A percentile compares a stretch with the other conserved stretches of the same genome.
These are phyloP conservation scores for Chaetothyriales sp. DNA, from an alignment of 2,329 filamentous ascomycete species.

Conservation along the genomic window DNA sequence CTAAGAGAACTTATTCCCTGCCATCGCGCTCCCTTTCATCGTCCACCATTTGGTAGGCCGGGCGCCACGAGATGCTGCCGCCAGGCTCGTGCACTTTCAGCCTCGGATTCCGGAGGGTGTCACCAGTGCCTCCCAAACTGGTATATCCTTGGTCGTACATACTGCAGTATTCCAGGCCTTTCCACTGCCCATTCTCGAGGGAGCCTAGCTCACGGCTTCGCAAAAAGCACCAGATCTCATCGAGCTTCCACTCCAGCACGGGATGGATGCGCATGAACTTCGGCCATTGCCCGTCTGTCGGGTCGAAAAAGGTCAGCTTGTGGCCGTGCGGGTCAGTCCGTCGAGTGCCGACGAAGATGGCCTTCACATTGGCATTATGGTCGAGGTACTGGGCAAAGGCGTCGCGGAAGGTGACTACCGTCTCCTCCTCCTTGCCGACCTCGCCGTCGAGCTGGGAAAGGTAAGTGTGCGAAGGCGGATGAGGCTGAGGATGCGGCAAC, in stretches of 20 bases:
- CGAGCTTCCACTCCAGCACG: constrained; percentile 94
- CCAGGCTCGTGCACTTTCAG: constrained; percentile 33
- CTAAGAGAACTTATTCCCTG: constrained; percentile 48
- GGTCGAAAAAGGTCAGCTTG: constrained; percentile 65
- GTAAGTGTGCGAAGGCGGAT: too few species aligned
- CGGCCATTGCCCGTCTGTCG: constrained; percentile 82
- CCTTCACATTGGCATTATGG: constrained; percentile 41
- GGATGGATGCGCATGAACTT: constrained; percentile 86
- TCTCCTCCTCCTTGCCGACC: too few species aligned
- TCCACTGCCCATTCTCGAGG: constrained; percentile 1
- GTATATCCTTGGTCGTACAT: constrained; percentile 87
- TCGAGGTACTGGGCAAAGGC: constrained; percentile 65
- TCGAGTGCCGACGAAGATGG: constrained; percentile 77
- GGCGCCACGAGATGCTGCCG: constrained; percentile 40
- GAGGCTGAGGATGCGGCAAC: not conserved
- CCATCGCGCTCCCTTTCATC: constrained; percentile 70
- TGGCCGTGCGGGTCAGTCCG: constrained; percentile 85
- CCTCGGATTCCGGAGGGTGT: constrained; percentile 80
- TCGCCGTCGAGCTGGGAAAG: not conserved
- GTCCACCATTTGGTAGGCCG: constrained; percentile 60
- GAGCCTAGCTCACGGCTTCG: constrained; percentile 46
- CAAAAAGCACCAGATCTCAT: constrained; percentile 83
- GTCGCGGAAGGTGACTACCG: constrained; percentile 49
- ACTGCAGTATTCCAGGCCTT: constrained; percentile 57
- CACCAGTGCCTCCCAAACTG: constrained; percentile 73